phyloP scores from a whole-genome alignment of 495 filamentous ascomycete genomes.

The Talaromyces nanjingensis region DNA sequence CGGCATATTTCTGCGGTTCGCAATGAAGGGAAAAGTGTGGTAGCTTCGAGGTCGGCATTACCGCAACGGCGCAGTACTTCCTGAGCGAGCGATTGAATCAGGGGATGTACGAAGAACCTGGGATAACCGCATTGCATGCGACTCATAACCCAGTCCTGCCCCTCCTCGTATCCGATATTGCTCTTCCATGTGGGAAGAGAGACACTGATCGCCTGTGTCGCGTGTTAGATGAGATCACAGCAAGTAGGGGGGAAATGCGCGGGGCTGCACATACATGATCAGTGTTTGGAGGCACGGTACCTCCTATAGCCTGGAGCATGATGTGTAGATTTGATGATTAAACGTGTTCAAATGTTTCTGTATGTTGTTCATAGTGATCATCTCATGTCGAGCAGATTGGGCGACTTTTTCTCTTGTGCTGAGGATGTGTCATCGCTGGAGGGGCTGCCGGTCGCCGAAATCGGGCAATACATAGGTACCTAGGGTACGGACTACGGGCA shows the following conservation, averaged over 20 bases:
- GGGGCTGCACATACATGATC: constrained; percentile 43
- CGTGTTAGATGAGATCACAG: constrained; percentile 15
- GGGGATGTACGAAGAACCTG: constrained; percentile 86
- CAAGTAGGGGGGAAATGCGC: constrained; percentile 12
- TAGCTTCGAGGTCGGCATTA: constrained; percentile 48
- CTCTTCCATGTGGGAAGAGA: constrained; percentile 90
- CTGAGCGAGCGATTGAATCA: constrained; percentile 64
- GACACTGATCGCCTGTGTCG: constrained; percentile 79
- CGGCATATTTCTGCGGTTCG: constrained; percentile 60
- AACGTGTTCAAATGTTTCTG: not conserved
- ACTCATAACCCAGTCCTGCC: constrained; percentile 73
- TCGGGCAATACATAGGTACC: not conserved
- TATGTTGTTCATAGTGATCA: not conserved
- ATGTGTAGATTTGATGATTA: not conserved
- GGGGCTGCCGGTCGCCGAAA: constrained; percentile 3
- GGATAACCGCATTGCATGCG: constrained; percentile 92
- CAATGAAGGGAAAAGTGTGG: constrained; percentile 74
- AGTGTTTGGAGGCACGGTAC: constrained; percentile 42
- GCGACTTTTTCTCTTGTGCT: not conserved
- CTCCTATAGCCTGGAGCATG: constrained; percentile 39
- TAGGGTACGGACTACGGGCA: not conserved
- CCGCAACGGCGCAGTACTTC: constrained; percentile 63
- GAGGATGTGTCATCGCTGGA: not conserved
- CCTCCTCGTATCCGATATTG: constrained; percentile 91
- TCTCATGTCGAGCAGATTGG: not conserved